phyloP scores from a whole-genome alignment of 129 eudicot genomes.

The Flaveria trinervia region DNA sequence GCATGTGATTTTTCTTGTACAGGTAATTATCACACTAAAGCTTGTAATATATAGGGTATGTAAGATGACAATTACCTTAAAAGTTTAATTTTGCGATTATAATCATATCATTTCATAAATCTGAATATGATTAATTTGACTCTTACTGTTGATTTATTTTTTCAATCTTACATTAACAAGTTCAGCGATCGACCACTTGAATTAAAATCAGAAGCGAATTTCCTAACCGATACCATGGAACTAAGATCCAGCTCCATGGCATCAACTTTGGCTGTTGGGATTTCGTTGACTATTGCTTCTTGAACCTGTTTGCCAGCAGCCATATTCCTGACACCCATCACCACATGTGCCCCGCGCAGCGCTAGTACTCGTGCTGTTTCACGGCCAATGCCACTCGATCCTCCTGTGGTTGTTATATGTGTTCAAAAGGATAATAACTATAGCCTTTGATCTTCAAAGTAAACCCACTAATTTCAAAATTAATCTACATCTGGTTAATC shows the following conservation, averaged over 20 bases:
- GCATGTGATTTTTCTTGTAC: no score
- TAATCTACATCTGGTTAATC: not conserved
- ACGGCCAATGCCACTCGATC: constrained; percentile 81
- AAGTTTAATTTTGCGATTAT: no score
- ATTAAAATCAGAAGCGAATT: constrained; percentile 72
- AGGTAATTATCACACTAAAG: no score
- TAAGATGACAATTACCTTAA: no score
- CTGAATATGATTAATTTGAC: no score
- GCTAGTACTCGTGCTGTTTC: constrained; percentile 86
- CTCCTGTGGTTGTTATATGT: constrained; percentile 54
- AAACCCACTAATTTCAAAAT: not conserved
- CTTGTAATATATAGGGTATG: no score
- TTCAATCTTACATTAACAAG: constrained; percentile 64
- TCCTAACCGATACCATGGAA: constrained; percentile 75
- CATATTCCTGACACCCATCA: constrained; percentile 78
- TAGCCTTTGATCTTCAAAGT: not conserved
- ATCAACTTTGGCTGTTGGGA: constrained; percentile 73
- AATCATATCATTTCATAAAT: no score
- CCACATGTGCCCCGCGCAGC: constrained; percentile 67
- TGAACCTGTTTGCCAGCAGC: constrained; percentile 68
- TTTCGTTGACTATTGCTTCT: constrained; percentile 64
- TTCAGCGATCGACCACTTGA: constrained; percentile 68
- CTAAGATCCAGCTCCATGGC: constrained; percentile 81
- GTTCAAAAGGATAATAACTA: not conserved
- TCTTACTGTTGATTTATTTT: no score